Base-by-base conservation (phyloP, 108 stramenopile species). In the Seminavis robusta region DNA sequence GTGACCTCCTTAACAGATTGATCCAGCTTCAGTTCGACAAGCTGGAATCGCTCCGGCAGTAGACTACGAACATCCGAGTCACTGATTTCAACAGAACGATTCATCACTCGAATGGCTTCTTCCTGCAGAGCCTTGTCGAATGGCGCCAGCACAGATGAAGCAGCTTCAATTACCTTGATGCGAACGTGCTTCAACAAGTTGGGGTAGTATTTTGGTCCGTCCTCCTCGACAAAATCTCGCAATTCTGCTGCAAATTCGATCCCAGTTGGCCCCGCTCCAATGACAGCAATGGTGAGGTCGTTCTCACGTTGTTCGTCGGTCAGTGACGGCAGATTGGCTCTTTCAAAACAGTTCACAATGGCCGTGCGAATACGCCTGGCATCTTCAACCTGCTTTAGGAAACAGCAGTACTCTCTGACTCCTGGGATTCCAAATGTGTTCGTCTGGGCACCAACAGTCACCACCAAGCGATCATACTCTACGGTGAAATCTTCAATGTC, bases 221-320 rank as follows among this genome's bases (percentile, higher is more conserved):
- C 96, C 38, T 83, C 56, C 54, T 94, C 95, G 54, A 98, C 71
- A 66, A 95, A 98, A 65, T 98, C 97, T 31, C 92, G 59, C 49
- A 98, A 74, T 62, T 98, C 97, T 0, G 88, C 80, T 11, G 94
- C 90, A 74, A 95, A 94, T 64, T 97, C 96, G 20, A 87, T 77
- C 3, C 95, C 95, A 4, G 97, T 97, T 1, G 97, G 97, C 29
- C 97, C 97, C 0, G 94, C 97, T 17, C 97, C 97, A 36, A 97
- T 90, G 11, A 96, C 74, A 23, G 84, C 94, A 69, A 97, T 96
- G 0, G 95, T 91, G 31, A 97, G 56, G 9, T 74, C 74, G 15
- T 69, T 71, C 13, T 52, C 59, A 17, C 58, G 51, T 17, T 87
- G 70, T 61, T 94, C 88, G 16, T 92, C 90, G 19, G 62, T 46